These are phyloP conservation scores for Aspergillus sp. DNA, from an alignment of 2,329 filamentous ascomycete species.

Conservation along the genomic window DNA sequence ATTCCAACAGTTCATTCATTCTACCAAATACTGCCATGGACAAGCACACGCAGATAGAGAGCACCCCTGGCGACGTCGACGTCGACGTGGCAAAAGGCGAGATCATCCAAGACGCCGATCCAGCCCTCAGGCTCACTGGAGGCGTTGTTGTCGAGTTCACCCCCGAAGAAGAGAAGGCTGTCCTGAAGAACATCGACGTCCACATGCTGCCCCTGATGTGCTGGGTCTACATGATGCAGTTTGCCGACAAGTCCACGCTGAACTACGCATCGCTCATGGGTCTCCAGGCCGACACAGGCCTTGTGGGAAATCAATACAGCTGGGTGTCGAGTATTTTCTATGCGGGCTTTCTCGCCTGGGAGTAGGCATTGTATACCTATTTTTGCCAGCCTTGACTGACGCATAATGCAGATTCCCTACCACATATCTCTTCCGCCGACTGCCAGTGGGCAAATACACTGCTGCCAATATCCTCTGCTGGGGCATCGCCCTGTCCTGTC, in stretches of 20 bases:
- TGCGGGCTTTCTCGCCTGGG: conserved; percentile 45
- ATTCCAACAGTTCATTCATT: too few species aligned
- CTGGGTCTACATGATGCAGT: conserved; percentile 5
- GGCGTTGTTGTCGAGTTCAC: neutral
- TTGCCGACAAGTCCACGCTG: conserved; percentile 7
- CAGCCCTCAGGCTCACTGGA: neutral
- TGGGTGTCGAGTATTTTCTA: conserved; percentile 46
- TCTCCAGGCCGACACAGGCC: conserved; percentile 25
- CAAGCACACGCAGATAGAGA: too few species aligned
- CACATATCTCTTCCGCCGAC: conserved; percentile 47
- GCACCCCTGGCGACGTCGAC: too few species aligned
- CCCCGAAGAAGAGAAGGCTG: neutral
- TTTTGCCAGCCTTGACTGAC: neutral
- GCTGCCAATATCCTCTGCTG: conserved; percentile 31
- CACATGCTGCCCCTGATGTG: conserved; percentile 6
- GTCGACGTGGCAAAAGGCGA: too few species aligned
- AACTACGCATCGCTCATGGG: conserved; percentile 21
- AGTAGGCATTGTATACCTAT: conserved; percentile 24
- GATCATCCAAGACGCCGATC: neutral
- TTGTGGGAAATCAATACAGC: conserved; percentile 47
- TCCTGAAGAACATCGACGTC: neutral
- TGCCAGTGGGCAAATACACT: conserved; percentile 52
- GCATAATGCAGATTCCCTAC: conserved; percentile 38
- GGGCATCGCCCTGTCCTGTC: conserved; percentile 20
- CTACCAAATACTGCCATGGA: too few species aligned